A percentile compares a stretch with the other conserved stretches of the same genome.
Conservation (phyloP, 805 yeast genomes). For the Wickerhamiella galacta region DNA sequence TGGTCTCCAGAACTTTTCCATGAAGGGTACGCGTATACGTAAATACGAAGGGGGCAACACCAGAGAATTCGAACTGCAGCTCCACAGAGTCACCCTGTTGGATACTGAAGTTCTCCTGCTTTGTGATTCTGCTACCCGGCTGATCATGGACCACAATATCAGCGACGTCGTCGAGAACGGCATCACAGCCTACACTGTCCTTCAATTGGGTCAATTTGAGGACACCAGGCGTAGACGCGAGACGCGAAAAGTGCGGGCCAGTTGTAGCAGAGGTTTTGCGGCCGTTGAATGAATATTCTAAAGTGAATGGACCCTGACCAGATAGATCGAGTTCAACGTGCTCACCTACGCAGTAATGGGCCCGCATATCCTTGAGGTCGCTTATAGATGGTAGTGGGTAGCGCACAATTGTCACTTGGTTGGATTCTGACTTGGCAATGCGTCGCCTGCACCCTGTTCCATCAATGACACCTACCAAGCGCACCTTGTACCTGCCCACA, state of each 20-base stretch:
- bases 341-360: conserved; percentile 86
- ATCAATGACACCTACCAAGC: conserved; percentile 44
- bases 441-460: conserved; percentile 48
- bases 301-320: conserved; percentile 67
- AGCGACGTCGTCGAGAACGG: conserved; percentile 18
- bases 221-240: conserved; percentile 72
- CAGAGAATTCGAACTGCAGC: conserved; percentile 62
- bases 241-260: conserved; percentile 38
- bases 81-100: conserved; percentile 93
- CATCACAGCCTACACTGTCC: conserved; percentile 58
- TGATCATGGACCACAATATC: conserved; percentile 33
- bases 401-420: conserved; percentile 29
- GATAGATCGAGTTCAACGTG: conserved; percentile 56
- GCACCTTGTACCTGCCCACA: conserved; percentile 55
- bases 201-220: conserved; percentile 48
- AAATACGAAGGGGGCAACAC: conserved; percentile 79
- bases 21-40: conserved; percentile 55
- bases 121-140: conserved; percentile 69
- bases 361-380: background rate
- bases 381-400: background rate
- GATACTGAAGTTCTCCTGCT: conserved; percentile 65
- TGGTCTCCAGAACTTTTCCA: conserved; percentile 40
- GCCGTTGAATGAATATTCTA: conserved; percentile 60
- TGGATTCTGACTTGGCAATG: conserved; percentile 24
- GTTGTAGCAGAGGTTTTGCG: conserved; percentile 38